phyloP scores from a whole-genome alignment of 2,329 filamentous ascomycete species.

The Diaporthe longicolla region DNA sequence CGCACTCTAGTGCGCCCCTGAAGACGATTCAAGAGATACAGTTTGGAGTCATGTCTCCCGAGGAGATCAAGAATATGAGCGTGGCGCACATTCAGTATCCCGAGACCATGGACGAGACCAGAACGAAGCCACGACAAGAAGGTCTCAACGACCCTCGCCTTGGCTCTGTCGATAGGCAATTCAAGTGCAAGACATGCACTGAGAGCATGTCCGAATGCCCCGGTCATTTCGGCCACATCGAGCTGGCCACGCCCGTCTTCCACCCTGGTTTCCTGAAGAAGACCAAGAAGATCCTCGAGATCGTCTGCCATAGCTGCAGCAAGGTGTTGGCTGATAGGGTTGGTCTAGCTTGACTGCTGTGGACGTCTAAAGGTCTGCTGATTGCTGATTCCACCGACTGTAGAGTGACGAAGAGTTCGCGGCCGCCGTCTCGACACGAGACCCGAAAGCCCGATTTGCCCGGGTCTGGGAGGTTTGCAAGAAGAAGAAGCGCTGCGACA shows the following conservation, averaged over 20 bases:
- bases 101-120: slow-evolving; percentile 99
- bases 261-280: slow-evolving; percentile 97
- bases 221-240: slow-evolving; percentile 98
- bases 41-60: slow-evolving; percentile 96
- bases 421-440: slow-evolving; percentile 85
- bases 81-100: slow-evolving; percentile 96
- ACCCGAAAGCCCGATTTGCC: slow-evolving; percentile 95
- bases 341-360: slow-evolving; percentile 74
- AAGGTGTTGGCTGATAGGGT: slow-evolving; percentile 98
- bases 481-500: slow-evolving; percentile 86
- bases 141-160: slow-evolving; percentile 96
- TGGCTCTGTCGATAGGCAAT: slow-evolving; percentile 95
- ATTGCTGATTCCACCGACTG: slow-evolving; percentile 67
- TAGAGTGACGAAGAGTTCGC: slow-evolving; percentile 89
- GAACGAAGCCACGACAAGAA: slow-evolving; percentile 88
- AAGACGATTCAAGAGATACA: slow-evolving; percentile 99
- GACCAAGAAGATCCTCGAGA: slow-evolving; percentile 99
- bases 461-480: slow-evolving; percentile 94
- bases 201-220: slow-evolving; percentile 97
- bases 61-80: slow-evolving; percentile 99
- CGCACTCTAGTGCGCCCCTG: slow-evolving; percentile 93
- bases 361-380: slow-evolving; percentile 56
- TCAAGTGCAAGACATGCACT: slow-evolving; percentile 95
- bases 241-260: slow-evolving; percentile 95
- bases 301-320: slow-evolving; percentile 98